phyloP scores from a whole-genome alignment of 2,329 filamentous ascomycete genomes.

The Fusarium austroafricanum region DNA sequence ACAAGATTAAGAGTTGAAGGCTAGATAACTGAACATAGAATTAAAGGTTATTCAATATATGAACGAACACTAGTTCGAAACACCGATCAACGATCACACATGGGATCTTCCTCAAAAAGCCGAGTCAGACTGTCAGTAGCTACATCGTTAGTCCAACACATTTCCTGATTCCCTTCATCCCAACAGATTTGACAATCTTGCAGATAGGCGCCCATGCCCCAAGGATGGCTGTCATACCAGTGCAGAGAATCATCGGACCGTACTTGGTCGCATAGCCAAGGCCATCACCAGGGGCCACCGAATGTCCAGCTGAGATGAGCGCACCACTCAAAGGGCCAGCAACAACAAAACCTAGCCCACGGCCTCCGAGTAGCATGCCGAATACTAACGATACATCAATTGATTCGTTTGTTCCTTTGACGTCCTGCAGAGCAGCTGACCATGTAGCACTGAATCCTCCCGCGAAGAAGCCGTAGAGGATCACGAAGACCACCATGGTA shows the following conservation, averaged over 20 bases:
- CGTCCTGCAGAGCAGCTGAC: constrained; percentile 62
- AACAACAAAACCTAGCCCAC: constrained; percentile 47
- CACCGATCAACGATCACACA: not conserved
- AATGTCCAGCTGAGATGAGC: constrained; percentile 42
- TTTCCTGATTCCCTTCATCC: not conserved
- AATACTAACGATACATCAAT: constrained; percentile 48
- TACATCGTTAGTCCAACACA: constrained; percentile 52
- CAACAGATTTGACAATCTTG: constrained; percentile 54
- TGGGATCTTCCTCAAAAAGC: not conserved
- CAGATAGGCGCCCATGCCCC: constrained; percentile 49
- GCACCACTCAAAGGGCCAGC: constrained; percentile 48
- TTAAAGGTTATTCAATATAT: not conserved
- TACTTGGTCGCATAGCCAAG: constrained; percentile 50
- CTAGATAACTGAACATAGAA: not conserved
- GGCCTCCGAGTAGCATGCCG: constrained; percentile 48
- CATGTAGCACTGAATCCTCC: constrained; percentile 71
- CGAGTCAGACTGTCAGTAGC: constrained; percentile 52
- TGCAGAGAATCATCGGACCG: constrained; percentile 50
- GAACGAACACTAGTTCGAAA: not conserved
- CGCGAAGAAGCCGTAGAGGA: constrained; percentile 72
- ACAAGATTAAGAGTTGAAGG: not conserved
- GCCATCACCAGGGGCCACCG: constrained; percentile 40
- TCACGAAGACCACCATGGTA: constrained; percentile 67
- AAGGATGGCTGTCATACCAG: constrained; percentile 47
- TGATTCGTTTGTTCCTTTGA: constrained; percentile 44